phyloP scores from a whole-genome alignment of 139 green algal genomes.

The Coccomyxa sp. region DNA sequence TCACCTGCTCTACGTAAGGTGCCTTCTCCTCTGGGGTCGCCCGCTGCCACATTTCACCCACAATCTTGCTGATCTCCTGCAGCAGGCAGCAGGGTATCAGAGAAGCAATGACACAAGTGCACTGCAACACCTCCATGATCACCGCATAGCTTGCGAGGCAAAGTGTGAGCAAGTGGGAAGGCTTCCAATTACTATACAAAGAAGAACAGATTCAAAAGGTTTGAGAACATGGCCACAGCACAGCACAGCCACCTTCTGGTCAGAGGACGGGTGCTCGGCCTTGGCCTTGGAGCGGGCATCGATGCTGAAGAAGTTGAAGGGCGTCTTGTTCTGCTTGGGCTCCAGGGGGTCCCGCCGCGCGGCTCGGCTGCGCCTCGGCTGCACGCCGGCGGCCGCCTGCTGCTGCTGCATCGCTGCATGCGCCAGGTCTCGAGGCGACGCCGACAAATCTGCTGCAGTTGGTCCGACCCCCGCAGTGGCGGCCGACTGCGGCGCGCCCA shows the following conservation, averaged over 20 bases:
- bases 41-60: constrained; percentile 31
- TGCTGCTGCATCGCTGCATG: not conserved
- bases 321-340: constrained; percentile 28
- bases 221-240: not conserved
- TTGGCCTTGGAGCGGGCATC: constrained; percentile 15
- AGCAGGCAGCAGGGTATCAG: not conserved
- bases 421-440: not conserved
- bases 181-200: not conserved
- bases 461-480: not conserved
- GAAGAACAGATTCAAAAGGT: not conserved
- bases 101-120: not conserved
- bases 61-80: constrained; percentile 4
- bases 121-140: not conserved
- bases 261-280: not conserved
- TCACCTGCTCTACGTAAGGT: constrained; percentile 13
- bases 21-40: constrained; percentile 15
- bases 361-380: not conserved
- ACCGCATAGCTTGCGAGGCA: not conserved
- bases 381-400: not conserved
- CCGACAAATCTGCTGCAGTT: not conserved
- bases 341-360: constrained; percentile 10
- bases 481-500: not conserved
- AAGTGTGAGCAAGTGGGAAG: not conserved
- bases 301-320: constrained; percentile 31
- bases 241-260: constrained; percentile 2